Conservation (phyloP, 208 protist genomes). For the Porcisia hertigi region DNA sequence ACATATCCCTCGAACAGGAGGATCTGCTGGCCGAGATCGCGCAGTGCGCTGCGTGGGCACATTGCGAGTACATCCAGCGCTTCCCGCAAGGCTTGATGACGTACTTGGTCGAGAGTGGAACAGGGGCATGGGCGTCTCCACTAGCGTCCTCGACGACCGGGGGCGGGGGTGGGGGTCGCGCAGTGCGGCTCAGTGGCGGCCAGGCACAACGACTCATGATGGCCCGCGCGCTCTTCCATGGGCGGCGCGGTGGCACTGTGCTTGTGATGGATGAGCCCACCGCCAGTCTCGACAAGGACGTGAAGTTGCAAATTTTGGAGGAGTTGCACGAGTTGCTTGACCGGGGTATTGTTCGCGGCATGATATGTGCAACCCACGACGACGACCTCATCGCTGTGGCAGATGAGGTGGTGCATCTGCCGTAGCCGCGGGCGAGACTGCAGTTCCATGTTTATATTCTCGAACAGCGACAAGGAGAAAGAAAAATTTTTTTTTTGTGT, state of each 20-base stretch:
- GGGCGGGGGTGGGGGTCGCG: slow-evolving; percentile 25
- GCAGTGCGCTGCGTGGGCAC: slow-evolving; percentile 44
- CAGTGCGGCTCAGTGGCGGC: slow-evolving; percentile 67
- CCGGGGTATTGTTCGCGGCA: slow-evolving; percentile 36
- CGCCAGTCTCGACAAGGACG: slow-evolving; percentile 57
- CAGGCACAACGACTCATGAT: slow-evolving; percentile 81
- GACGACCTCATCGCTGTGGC: slow-evolving; percentile 49
- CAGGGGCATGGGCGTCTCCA: slow-evolving; percentile 21
- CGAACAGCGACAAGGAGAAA: not conserved
- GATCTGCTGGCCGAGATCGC: slow-evolving; percentile 37
- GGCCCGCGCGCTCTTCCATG: slow-evolving; percentile 71
- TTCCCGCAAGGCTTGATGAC: slow-evolving; percentile 72
- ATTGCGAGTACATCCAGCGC: slow-evolving; percentile 62
- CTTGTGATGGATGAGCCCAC: slow-evolving; percentile 85
- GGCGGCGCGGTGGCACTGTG: slow-evolving; percentile 39
- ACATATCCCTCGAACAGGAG: slow-evolving; percentile 49
- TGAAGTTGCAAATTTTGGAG: slow-evolving; percentile 44
- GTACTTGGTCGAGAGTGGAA: slow-evolving; percentile 39
- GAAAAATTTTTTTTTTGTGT: too few species aligned
- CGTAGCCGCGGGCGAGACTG: not conserved
- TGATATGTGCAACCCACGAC: slow-evolving; percentile 74
- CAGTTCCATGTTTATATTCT: not conserved
- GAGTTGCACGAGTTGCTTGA: slow-evolving; percentile 53
- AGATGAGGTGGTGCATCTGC: slow-evolving; percentile 52
- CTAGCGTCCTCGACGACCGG: slow-evolving; percentile 16